Conservation (phyloP, 768 basidiomycete species). For the Suillus spraguei region DNA sequence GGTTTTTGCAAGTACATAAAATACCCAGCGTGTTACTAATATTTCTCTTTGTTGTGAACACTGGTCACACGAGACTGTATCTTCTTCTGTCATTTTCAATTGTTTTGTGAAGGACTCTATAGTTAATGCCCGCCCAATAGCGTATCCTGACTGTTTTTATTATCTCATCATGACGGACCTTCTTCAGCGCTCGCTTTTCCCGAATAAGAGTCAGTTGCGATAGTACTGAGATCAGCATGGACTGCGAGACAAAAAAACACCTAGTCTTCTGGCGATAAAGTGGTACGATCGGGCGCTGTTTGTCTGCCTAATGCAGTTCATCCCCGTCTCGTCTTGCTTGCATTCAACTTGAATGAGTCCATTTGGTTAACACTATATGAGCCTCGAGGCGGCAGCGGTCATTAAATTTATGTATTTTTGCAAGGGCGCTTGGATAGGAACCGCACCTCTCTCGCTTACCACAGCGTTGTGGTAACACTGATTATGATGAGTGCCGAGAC, state of each 20-base stretch:
- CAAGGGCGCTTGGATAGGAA: background rate
- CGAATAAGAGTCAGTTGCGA: background rate
- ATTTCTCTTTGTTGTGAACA: background rate
- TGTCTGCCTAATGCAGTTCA: constrained; percentile 1
- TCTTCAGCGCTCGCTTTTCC: background rate
- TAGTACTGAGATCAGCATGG: background rate
- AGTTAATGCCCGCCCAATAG: background rate
- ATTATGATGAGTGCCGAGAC: background rate
- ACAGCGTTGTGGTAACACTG: background rate
- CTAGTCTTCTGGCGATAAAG: background rate
- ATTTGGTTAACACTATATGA: background rate
- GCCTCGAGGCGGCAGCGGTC: constrained; percentile 1
- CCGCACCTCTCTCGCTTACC: background rate
- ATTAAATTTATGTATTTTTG: background rate
- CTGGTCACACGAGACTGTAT: background rate
- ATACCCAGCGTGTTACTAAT: background rate
- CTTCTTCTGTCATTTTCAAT: background rate
- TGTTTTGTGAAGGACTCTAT: background rate
- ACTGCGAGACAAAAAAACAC: background rate
- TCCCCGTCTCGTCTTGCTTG: background rate
- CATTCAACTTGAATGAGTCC: background rate
- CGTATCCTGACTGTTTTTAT: background rate
- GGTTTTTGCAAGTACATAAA: background rate
- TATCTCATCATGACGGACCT: background rate
- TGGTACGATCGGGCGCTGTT: background rate